Evolutionary conservation across 2,329 filamentous ascomycete genomes (phyloP), one percentile per base, ranked within the genome.

Genomic region (Lachnellula subtilissima): DNA sequence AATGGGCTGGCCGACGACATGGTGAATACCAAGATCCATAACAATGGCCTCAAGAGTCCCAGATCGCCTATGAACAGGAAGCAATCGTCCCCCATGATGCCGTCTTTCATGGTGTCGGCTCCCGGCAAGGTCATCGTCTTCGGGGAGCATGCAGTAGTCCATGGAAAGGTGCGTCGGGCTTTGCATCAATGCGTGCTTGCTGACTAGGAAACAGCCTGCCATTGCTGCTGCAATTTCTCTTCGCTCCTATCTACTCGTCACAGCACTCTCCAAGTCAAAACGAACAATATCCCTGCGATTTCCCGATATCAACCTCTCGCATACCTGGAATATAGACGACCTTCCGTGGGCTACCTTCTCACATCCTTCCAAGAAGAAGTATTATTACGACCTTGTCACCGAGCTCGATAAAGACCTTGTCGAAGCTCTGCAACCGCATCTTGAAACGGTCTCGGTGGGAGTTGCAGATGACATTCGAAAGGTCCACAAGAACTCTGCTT

Each of bases 61-160:
- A 59, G 50, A 43, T 25, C 45, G 35, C 25, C 32, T 9, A 7
- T 55, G n/a, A 71, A 75, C 49, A 80, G 83, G 70, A 86, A 83
- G 64, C 74, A 77, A 59, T 86, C 83, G 11, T 83, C 75, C 54
- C 84, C 84, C 3, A 83, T 87, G 83, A 84, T 94, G 74, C 92
- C 93, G 45, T 78, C 92, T 59, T 99, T 99, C 71, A 96, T 99
- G 89, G 92, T 97, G 55, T 97, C 94, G 15, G 93, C 95, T 2
- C 94, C 94, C 0, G 95, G 93, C 61, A 99, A 99, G 73, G 94
- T 97, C 69, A 99, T 99, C 71, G 90, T 97, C 52, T 97, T 93
- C 75, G 94, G 94, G 64, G 94, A 99, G 73, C 94, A 99, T 76
- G 89, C 94, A 2, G 94, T 97, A n/a, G 94, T 99, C 19, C 85